Evolutionary conservation across 2,329 filamentous ascomycete genomes (phyloP).

Genomic region (Sarocladium kiliense): DNA sequence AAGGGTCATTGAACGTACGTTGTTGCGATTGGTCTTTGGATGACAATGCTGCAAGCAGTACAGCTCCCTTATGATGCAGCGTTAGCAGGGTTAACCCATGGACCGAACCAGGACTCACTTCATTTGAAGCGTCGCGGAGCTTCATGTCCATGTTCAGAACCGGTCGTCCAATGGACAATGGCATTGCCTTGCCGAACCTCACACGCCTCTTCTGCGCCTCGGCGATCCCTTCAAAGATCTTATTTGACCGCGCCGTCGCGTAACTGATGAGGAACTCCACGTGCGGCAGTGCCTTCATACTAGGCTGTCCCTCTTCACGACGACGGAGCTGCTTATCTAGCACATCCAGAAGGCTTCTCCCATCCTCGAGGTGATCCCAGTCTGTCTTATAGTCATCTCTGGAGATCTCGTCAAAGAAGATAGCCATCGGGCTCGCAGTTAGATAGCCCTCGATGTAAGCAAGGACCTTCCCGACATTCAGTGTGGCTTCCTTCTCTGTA

Average conservation of each 20-base stretch:
- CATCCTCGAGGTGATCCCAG: slow-evolving; percentile 38
- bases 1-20: slow-evolving; percentile 23
- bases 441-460: slow-evolving; percentile 73
- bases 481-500: slow-evolving; percentile 68
- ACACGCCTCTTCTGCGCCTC: slow-evolving; percentile 65
- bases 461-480: slow-evolving; percentile 69
- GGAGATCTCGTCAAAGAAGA: slow-evolving; percentile 50
- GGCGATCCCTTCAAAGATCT: slow-evolving; percentile 62
- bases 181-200: slow-evolving; percentile 54
- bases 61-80: slow-evolving; percentile 23
- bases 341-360: slow-evolving; percentile 39
- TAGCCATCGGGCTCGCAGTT: slow-evolving; percentile 57
- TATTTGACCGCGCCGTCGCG: slow-evolving; percentile 51
- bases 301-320: slow-evolving; percentile 38
- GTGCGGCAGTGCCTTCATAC: slow-evolving; percentile 50
- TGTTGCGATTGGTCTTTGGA: slow-evolving; percentile 29
- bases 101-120: slow-evolving; percentile 23
- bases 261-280: slow-evolving; percentile 60
- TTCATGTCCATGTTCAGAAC: slow-evolving; percentile 50
- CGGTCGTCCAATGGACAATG: slow-evolving; percentile 37
- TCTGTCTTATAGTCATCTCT: slow-evolving; percentile 46
- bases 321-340: slow-evolving; percentile 44
- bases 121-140: slow-evolving; percentile 25
- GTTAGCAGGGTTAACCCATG: slow-evolving; percentile 1
- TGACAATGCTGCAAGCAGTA: slow-evolving; percentile 36